These are phyloP conservation scores for Dianthus caryophyllus DNA, from an alignment of 148 eudicot genomes.

Conservation along the genomic window DNA sequence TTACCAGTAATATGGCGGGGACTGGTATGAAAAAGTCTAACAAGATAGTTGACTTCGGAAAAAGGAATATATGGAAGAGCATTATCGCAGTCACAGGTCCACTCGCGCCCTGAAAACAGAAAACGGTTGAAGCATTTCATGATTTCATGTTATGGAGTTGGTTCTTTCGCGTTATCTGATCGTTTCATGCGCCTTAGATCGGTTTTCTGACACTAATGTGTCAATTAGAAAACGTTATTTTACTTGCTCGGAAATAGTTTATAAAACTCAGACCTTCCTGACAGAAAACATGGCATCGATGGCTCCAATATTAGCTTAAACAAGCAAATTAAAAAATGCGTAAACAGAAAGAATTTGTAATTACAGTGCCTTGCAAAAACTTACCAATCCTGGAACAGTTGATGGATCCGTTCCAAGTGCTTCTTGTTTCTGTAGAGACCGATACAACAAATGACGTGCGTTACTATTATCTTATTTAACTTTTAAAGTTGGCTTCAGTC, in stretches of 20 bases:
- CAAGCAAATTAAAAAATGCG: too few species aligned
- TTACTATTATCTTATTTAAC: too few species aligned
- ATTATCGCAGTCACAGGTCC: slow-evolving; percentile 86
- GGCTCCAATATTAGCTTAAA: not conserved
- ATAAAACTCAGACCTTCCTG: not conserved
- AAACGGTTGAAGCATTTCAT: not conserved
- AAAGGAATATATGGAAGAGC: slow-evolving; percentile 80
- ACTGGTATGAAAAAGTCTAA: slow-evolving; percentile 70
- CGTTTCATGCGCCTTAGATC: too few species aligned
- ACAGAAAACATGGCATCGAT: not conserved
- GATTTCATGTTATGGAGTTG: too few species aligned
- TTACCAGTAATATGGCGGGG: slow-evolving; percentile 82
- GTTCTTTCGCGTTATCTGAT: too few species aligned
- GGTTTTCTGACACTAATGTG: too few species aligned
- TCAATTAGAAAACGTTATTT: too few species aligned
- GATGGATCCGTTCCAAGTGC: slow-evolving; percentile 38
- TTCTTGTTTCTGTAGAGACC: slow-evolving; percentile 34
- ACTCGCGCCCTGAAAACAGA: slow-evolving; percentile 68
- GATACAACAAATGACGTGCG: slow-evolving; percentile 8
- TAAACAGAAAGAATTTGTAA: too few species aligned
- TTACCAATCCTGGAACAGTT: slow-evolving; percentile 60
- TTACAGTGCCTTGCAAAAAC: slow-evolving; percentile 6
- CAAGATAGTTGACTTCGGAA: slow-evolving; percentile 49
- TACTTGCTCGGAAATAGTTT: too few species aligned
- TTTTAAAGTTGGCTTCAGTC: too few species aligned